Evolutionary conservation across 805 yeast species (phyloP), one percentile per base, ranked within the genome.

Genomic region (Starmerella vitae): DNA sequence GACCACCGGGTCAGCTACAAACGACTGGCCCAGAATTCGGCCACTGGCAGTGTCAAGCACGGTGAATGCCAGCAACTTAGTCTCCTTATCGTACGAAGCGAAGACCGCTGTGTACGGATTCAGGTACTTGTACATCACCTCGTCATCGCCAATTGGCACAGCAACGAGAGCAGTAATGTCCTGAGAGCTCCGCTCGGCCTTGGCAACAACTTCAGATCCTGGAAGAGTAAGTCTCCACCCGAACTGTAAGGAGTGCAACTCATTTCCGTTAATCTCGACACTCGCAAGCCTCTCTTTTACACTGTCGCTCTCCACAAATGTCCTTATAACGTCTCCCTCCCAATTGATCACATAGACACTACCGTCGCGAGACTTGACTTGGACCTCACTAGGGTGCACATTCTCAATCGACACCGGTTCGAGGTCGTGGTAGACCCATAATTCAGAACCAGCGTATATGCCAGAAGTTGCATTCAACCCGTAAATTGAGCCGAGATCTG

Each of bases 81-180:
- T 45, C 0, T 56, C 52, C 2, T 46, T 49, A 34, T 65, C 53
- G 18, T 57, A 49, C 0, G 76, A 60, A 2, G 76, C 68, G 17
- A 75, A 64, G 1, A 73, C 67, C 2, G 78, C 64, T 17, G 72
- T 43, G 50, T 81, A 74, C 17, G 93, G 93, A 51, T 80, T 68
- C 43, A 86, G 60, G 56, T 79, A 86, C 58, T 88, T 91, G 70
- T 86, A 84, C 29, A 84, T 60, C 1, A 83, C 88, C 1, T 76
- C 35, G 3, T 41, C 45, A 49, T 79, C 76, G 17, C 78, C 76
- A 21, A 80, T 60, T 0, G 79, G 71, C 20, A 71, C 67, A 7
- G 93, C 96, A 34, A 77, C 55, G 12, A 78, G 76, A 0, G 78
- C 74, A 4, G 68, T 61, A 10, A 55, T 49, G 15, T 63, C 69